Conservation (phyloP, 2,329 filamentous ascomycete species). For the Mollisiaceae sp. region DNA sequence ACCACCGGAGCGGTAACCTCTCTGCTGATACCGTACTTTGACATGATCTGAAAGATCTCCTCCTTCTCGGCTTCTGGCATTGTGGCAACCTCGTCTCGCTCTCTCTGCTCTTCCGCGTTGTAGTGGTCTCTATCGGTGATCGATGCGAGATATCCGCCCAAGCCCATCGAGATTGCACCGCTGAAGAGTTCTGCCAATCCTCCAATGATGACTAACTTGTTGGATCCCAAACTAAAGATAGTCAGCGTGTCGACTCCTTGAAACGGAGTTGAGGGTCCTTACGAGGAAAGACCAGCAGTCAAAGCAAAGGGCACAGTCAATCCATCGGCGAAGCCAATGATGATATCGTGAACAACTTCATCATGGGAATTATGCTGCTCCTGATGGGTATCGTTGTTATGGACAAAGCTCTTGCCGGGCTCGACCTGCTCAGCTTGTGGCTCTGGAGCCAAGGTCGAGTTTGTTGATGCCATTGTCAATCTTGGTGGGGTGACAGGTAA, state of each 20-base stretch:
- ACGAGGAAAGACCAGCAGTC: constrained; percentile 71
- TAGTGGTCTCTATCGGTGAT: constrained; percentile 48
- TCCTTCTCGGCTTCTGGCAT: constrained; percentile 44
- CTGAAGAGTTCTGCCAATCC: constrained; percentile 64
- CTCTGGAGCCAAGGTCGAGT: constrained; percentile 1
- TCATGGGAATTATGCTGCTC: constrained; percentile 43
- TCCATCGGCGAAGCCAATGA: constrained; percentile 79
- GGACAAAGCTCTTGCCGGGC: not conserved
- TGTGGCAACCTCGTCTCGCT: constrained; percentile 45
- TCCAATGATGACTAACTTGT: constrained; percentile 57
- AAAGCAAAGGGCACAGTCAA: constrained; percentile 81
- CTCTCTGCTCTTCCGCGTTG: constrained; percentile 46
- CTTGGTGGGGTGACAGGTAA: not conserved
- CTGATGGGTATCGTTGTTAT: not conserved
- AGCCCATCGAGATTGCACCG: constrained; percentile 64
- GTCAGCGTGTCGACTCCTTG: constrained; percentile 20
- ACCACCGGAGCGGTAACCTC: constrained; percentile 43
- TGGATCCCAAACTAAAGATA: constrained; percentile 48
- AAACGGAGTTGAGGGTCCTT: constrained; percentile 5
- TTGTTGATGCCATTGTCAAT: constrained; percentile 10
- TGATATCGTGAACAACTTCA: constrained; percentile 64
- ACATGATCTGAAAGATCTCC: constrained; percentile 48
- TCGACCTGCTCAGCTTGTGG: not conserved
- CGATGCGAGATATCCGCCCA: constrained; percentile 62
- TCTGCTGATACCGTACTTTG: constrained; percentile 46